Conservation (phyloP, 75 land plant species). For the Chamaecyparis obtusa region DNA sequence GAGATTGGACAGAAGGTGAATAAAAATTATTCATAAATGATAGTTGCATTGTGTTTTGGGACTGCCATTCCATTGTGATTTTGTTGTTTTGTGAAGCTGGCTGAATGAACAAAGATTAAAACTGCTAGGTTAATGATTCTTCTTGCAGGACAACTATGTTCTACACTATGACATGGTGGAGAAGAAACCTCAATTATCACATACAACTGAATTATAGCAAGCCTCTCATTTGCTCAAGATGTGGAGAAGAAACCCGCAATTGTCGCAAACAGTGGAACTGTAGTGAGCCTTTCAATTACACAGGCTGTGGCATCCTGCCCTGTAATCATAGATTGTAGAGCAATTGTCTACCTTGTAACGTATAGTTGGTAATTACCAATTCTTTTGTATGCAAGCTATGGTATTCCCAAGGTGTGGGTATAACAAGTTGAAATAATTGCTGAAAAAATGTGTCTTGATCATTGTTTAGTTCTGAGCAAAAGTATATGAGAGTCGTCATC, state of each 20-base stretch:
- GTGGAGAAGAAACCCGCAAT: slow-evolving; percentile 28
- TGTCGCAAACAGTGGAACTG: slow-evolving; percentile 18
- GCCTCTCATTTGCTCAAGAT: not conserved
- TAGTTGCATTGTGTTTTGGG: not conserved
- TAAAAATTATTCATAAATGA: not conserved
- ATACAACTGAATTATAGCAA: slow-evolving; percentile 9
- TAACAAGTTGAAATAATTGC: slow-evolving; percentile 13
- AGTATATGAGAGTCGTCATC: not conserved
- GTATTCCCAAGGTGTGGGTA: not conserved
- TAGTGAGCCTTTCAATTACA: not conserved
- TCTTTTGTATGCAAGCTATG: slow-evolving; percentile 15
- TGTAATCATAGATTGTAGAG: slow-evolving; percentile 17
- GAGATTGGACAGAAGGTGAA: slow-evolving; percentile 44
- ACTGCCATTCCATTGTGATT: not conserved
- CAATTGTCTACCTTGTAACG: slow-evolving; percentile 14
- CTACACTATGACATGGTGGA: slow-evolving; percentile 47
- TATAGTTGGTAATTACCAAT: slow-evolving; percentile 12
- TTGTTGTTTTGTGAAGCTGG: not conserved
- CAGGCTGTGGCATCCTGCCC: slow-evolving; percentile 10
- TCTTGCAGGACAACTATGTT: slow-evolving; percentile 46
- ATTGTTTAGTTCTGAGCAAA: not conserved
- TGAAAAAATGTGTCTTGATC: slow-evolving; percentile 3
- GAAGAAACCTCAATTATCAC: slow-evolving; percentile 37
- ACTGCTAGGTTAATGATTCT: not conserved
- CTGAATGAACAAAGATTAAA: not conserved